Conservation (phyloP, 2,329 filamentous ascomycete genomes). For the Colletotrichum lupini region DNA sequence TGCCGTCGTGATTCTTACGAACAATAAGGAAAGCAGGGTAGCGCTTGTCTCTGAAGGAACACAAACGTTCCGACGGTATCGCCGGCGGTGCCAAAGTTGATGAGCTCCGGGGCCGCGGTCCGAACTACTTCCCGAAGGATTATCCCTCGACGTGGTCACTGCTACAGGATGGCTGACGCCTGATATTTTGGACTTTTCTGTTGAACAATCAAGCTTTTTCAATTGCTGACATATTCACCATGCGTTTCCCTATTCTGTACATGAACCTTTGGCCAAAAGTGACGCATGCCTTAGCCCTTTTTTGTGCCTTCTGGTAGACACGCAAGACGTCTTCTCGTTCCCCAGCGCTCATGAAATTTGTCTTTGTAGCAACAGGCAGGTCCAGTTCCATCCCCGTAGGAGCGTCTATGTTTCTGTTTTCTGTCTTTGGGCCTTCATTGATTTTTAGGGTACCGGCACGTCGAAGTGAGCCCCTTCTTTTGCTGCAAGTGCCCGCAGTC, state of each 20-base stretch:
- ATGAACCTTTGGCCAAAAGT: constrained; percentile 7
- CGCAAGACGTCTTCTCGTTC: not conserved
- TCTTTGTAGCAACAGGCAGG: not conserved
- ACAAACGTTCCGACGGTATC: too few relatives aligned
- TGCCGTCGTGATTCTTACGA: too few relatives aligned
- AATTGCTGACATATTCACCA: not conserved
- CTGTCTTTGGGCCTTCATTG: not conserved
- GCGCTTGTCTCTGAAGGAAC: too few relatives aligned
- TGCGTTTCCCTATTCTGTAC: not conserved
- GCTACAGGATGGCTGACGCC: not conserved
- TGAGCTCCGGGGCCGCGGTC: too few relatives aligned
- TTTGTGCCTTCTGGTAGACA: not conserved
- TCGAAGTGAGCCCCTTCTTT: not conserved
- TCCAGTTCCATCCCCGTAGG: not conserved
- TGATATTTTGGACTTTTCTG: too few relatives aligned
- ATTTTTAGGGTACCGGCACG: not conserved
- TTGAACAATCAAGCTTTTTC: not conserved
- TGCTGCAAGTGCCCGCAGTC: not conserved
- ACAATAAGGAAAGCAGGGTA: too few relatives aligned
- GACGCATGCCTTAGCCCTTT: constrained; percentile 16
- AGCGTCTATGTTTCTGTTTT: not conserved
- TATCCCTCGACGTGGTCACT: too few relatives aligned
- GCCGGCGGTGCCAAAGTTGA: too few relatives aligned
- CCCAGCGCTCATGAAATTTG: not conserved
- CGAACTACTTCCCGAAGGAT: too few relatives aligned